Conservation (phyloP, 2,329 filamentous ascomycete species). For the Trichoderma harzianum region DNA sequence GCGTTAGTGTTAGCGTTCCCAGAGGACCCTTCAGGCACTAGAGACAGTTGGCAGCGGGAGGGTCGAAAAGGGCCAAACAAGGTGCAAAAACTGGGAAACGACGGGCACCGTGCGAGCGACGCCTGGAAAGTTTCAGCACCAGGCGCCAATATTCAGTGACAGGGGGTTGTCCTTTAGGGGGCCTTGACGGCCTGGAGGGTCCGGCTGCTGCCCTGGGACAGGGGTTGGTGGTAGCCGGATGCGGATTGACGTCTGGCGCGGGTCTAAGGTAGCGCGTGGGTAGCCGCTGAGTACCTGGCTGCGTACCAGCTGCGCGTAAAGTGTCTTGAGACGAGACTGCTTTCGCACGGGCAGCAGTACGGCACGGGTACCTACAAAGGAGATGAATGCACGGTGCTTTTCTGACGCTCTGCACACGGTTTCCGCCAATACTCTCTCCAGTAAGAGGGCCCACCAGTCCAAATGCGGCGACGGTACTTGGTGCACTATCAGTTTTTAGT, state of each 20-base stretch:
- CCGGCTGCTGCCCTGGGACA: conserved; percentile 7
- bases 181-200: not conserved
- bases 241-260: not conserved
- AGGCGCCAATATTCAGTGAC: not conserved
- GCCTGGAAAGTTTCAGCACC: not conserved
- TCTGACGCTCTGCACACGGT: not conserved
- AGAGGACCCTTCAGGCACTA: conserved; percentile 17
- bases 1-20: not conserved
- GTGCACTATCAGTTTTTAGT: not conserved
- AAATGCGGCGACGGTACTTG: not conserved
- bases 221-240: conserved; percentile 3
- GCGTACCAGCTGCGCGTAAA: not conserved
- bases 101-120: conserved; percentile 5
- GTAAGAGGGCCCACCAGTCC: not conserved
- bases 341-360: not conserved
- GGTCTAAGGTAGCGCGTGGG: not conserved
- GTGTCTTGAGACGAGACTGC: not conserved
- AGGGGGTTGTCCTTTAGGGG: not conserved
- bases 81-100: not conserved
- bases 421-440: not conserved
- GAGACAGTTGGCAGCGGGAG: conserved; percentile 13
- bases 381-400: not conserved
- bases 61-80: not conserved
- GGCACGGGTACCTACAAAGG: not conserved
- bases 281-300: not conserved